These are phyloP conservation scores for Annulohypoxylon truncatum DNA, from an alignment of 2,329 filamentous ascomycete species.

Conservation along the genomic window DNA sequence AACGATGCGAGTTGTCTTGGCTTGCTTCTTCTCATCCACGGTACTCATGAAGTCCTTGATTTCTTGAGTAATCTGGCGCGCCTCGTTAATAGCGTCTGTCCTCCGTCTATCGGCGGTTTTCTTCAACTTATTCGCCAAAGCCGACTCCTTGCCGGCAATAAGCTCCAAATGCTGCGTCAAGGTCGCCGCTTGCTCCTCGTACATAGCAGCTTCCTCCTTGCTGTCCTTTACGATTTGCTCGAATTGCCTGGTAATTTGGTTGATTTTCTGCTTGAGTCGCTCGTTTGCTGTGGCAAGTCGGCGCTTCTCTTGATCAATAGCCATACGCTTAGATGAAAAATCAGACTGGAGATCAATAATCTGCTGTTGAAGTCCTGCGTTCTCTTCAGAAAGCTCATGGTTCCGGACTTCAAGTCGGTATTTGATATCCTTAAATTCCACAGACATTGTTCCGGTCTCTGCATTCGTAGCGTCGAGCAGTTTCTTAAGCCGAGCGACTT, in stretches of 20 bases:
- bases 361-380: slow-evolving; percentile 43
- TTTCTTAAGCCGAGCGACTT: slow-evolving; percentile 61
- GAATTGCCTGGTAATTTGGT: slow-evolving; percentile 45
- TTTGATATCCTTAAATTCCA: slow-evolving; percentile 41
- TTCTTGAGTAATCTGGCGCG: slow-evolving; percentile 41
- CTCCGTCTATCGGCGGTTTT: slow-evolving; percentile 35
- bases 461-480: slow-evolving; percentile 55
- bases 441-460: slow-evolving; percentile 37
- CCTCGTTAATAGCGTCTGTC: slow-evolving; percentile 40
- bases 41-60: slow-evolving; percentile 44
- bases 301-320: slow-evolving; percentile 41
- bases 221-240: slow-evolving; percentile 48
- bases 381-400: slow-evolving; percentile 41
- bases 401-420: slow-evolving; percentile 43
- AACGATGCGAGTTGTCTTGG: slow-evolving; percentile 51
- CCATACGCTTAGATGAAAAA: slow-evolving; percentile 29
- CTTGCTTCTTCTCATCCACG: slow-evolving; percentile 44
- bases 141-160: slow-evolving; percentile 38
- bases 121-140: slow-evolving; percentile 37
- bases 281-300: slow-evolving; percentile 37
- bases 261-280: slow-evolving; percentile 1
- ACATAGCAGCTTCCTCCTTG: slow-evolving; percentile 41
- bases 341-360: slow-evolving; percentile 41
- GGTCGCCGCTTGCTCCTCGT: slow-evolving; percentile 38
- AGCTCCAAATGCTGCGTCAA: slow-evolving; percentile 43